These are phyloP conservation scores for Coprinopsis cinerea DNA, from an alignment of 768 basidiomycete species.

Conservation along the genomic window DNA sequence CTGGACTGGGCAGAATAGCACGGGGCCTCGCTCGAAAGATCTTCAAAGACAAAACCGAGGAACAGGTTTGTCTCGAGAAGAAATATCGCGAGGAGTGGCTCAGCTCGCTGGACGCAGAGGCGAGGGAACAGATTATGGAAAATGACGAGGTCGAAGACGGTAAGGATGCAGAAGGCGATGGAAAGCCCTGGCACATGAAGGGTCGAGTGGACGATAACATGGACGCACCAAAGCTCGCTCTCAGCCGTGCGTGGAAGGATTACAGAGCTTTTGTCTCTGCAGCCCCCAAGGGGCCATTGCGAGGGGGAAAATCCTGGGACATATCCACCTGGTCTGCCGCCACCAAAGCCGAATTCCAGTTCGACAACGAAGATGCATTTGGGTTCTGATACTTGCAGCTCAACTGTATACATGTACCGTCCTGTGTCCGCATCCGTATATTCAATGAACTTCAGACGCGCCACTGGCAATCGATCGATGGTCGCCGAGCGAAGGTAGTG, in stretches of 20 bases:
- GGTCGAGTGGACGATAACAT: slow-evolving; percentile 19
- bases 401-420: too few relatives aligned
- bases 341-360: slow-evolving; percentile 26
- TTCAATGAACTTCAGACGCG: too few relatives aligned
- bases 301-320: slow-evolving; percentile 31
- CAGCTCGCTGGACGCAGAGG: slow-evolving; percentile 17
- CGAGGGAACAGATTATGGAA: slow-evolving; percentile 17
- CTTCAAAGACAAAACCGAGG: slow-evolving; percentile 24
- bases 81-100: slow-evolving; percentile 27
- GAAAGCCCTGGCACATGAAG: slow-evolving; percentile 25
- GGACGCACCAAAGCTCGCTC: slow-evolving; percentile 19
- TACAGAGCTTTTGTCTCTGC: slow-evolving; percentile 25
- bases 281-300: slow-evolving; percentile 21
- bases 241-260: slow-evolving; percentile 32
- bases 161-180: slow-evolving; percentile 17
- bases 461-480: too few relatives aligned
- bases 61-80: slow-evolving; percentile 22
- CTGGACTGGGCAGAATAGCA: slow-evolving; percentile 25
- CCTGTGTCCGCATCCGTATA: too few relatives aligned
- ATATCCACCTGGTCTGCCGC: slow-evolving; percentile 28
- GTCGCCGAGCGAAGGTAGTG: slow-evolving; percentile 66
- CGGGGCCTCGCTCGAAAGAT: slow-evolving; percentile 28
- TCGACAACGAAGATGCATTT: slow-evolving; percentile 14
- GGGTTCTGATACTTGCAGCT: too few relatives aligned
- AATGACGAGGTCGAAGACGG: slow-evolving; percentile 13